Conservation (phyloP, 257 asterid species). For the Fraxinus anomala region DNA sequence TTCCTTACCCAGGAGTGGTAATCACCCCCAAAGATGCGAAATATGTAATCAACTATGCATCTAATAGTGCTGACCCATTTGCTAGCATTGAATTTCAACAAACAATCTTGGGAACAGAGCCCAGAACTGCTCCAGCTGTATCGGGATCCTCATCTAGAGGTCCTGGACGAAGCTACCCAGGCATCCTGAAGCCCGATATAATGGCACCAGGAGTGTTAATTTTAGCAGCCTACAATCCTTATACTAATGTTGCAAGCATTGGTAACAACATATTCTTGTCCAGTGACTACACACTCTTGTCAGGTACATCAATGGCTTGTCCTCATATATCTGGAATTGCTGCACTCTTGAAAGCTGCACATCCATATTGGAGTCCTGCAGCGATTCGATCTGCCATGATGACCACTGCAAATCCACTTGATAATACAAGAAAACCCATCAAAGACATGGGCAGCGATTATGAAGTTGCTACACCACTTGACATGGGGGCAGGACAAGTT, state of each 20-base stretch:
- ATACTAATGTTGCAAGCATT: background rate
- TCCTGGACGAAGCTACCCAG: constrained; percentile 27
- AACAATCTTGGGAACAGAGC: constrained; percentile 36
- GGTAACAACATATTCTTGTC: constrained; percentile 28
- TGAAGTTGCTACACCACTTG: constrained; percentile 34
- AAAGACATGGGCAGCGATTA: constrained; percentile 21
- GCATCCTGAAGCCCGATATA: constrained; percentile 42
- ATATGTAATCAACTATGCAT: constrained; percentile 23
- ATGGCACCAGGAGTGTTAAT: constrained; percentile 44
- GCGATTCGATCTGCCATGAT: constrained; percentile 55
- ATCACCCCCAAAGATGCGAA: constrained; percentile 26
- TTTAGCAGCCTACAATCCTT: constrained; percentile 38
- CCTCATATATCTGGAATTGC: constrained; percentile 48
- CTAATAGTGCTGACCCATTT: constrained; percentile 10
- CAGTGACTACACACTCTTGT: constrained; percentile 25
- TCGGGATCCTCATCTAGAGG: constrained; percentile 38
- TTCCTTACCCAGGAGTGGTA: constrained; percentile 35
- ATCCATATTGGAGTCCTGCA: constrained; percentile 52
- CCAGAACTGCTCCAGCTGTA: constrained; percentile 38
- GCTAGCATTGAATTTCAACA: constrained; percentile 39
- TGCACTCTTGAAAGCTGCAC: constrained; percentile 44
- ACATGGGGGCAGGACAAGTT: constrained; percentile 45
- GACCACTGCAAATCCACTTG: constrained; percentile 53
- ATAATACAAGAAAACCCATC: constrained; percentile 39
- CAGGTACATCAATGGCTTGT: constrained; percentile 52